Base-by-base conservation (phyloP, 805 yeast genomes). In the Candida dajiaensis region DNA sequence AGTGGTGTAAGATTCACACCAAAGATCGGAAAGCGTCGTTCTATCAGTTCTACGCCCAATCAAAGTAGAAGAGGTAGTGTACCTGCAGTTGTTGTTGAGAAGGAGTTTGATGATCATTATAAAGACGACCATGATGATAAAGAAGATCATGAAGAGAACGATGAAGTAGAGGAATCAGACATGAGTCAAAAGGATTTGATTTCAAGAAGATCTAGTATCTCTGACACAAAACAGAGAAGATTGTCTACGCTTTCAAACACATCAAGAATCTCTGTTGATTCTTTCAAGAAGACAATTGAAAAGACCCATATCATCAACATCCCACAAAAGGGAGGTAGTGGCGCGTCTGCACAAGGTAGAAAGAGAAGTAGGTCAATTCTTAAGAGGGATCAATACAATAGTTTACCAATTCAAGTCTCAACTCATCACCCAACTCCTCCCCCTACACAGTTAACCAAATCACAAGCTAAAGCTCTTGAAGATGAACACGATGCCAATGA, bases 1-100 rank as follows among this genome's bases (percentile, higher is more conserved):
- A 71, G 80, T 42, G 76, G 81, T 22, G 74, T 84, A 12, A 78
- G 84, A 46, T 84, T 84, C 63, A 70, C 75, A n/a, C 89, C 89
- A 3, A 82, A 81, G 50, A 55, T 68, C 11, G 71, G 64, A 42
- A 70, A 69, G 48, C 71, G 75, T 54, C 66, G 76, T 43, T 59
- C 68, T 21, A 58, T 59, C 1, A 47, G 58, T 3, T 49, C 53
- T 10, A 61, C 68, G 2, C 59, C 65, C 23, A 51, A 53, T 19
- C 56, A 54, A 8, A 55, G 64, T 28, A 57, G 63, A 45, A 55
- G 53, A 42, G 38, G 62, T 7, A 58, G 55, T 37, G 47, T 48
- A 23, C 49, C 57, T 1, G 51, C 62, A 7, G 29, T 23, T 45
- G 47, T 46, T 19, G 42, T 25, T 28, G 33, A 48, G 33, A 39